Evolutionary conservation across 164 flowering plant species (phyloP).

Genomic region (Litsea cubeba): DNA sequence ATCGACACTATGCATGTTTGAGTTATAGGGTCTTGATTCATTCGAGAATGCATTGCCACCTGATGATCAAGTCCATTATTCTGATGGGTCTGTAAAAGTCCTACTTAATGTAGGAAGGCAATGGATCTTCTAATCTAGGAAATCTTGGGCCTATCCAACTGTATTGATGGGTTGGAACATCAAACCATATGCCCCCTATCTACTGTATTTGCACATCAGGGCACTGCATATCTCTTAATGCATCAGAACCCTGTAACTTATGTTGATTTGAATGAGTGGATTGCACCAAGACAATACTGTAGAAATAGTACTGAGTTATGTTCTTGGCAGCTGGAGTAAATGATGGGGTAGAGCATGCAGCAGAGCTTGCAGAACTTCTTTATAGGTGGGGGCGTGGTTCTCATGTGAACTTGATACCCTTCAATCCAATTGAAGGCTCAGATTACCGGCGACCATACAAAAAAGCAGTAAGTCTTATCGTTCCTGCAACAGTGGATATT

Average conservation of each 20-base stretch:
- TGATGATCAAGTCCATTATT: not conserved
- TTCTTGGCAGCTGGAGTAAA: slow-evolving; percentile 77
- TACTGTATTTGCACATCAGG: not conserved
- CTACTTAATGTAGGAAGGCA: not conserved
- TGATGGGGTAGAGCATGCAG: slow-evolving; percentile 72
- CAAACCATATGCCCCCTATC: not conserved
- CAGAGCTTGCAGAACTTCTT: slow-evolving; percentile 81
- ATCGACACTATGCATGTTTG: no score
- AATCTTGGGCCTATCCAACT: not conserved
- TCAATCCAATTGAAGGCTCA: slow-evolving; percentile 86
- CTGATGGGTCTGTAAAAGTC: not conserved
- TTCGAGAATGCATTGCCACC: not conserved
- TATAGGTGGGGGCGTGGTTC: slow-evolving; percentile 78
- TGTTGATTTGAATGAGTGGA: not conserved
- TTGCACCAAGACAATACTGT: not conserved
- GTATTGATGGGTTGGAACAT: no score
- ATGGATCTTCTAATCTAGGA: not conserved
- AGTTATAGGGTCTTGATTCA: not conserved
- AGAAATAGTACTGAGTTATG: not conserved
- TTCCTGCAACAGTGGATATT: not conserved
- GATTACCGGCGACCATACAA: slow-evolving; percentile 77
- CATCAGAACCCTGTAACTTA: not conserved
- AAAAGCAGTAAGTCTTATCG: slow-evolving; percentile 51
- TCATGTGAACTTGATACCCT: slow-evolving; percentile 95
- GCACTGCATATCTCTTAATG: not conserved